Percentiles rank a stretch among this genome's conserved stretches.
Conservation (phyloP, 768 basidiomycete genomes). For the Leccinum variicolor region DNA sequence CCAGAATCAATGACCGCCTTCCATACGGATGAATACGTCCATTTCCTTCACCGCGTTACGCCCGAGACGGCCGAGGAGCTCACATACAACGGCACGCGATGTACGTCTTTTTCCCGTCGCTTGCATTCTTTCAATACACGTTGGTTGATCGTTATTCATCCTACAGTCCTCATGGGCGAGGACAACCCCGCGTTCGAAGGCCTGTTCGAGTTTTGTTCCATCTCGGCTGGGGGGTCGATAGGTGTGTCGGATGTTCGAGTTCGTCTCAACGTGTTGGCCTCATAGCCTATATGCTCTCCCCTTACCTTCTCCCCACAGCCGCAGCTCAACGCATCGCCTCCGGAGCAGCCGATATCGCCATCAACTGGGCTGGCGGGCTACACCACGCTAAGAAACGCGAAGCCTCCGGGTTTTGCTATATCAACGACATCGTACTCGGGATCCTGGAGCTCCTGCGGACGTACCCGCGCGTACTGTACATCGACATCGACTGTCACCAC, state of each 20-base stretch:
- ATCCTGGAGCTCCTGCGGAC: conserved; percentile 88
- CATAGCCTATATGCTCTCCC: not conserved
- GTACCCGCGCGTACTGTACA: conserved; percentile 86
- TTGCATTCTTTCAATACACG: not conserved
- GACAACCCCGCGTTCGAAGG: conserved; percentile 98
- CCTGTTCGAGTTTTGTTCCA: conserved; percentile 94
- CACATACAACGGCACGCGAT: conserved; percentile 81
- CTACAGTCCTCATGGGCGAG: conserved; percentile 65
- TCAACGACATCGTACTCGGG: conserved; percentile 95
- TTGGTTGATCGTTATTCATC: not conserved
- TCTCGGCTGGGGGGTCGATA: conserved; percentile 94
- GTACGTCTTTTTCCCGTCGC: conserved; percentile 41
- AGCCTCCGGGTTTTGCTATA: conserved; percentile 98
- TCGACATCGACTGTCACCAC: conserved; percentile 98
- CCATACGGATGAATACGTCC: conserved; percentile 97
- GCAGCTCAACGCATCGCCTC: conserved; percentile 78
- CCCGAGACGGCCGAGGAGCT: conserved; percentile 89
- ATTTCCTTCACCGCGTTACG: conserved; percentile 84
- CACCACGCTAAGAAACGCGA: conserved; percentile 99
- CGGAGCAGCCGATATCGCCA: conserved; percentile 77
- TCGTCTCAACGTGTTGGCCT: not conserved
- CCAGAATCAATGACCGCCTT: conserved; percentile 86
- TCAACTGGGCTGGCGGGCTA: conserved; percentile 98
- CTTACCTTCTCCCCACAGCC: conserved; percentile 39
- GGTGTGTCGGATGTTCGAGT: conserved; percentile 43